A percentile compares a stretch with the other conserved stretches of the same genome.
Conservation (phyloP, 208 protist species). For the Strigomonas culicis region DNA sequence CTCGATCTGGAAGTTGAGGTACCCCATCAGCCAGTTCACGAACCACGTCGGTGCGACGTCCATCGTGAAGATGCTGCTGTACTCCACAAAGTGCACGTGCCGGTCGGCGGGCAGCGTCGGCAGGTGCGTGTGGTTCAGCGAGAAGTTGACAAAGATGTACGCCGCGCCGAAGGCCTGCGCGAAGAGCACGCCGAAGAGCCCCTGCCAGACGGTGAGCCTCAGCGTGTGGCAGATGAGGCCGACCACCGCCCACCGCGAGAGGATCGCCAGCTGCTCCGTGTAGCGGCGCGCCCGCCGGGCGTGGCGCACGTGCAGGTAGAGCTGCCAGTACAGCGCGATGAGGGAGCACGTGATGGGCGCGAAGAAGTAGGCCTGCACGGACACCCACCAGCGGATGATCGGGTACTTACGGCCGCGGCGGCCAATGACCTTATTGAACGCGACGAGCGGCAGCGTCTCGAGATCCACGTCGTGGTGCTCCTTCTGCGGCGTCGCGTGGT, state of each 20-base stretch:
- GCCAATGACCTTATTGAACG: constrained; percentile 67
- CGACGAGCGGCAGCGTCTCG: constrained; percentile 75
- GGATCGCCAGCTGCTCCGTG: constrained; percentile 43
- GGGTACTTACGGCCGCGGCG: constrained; percentile 24
- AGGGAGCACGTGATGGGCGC: constrained; percentile 60
- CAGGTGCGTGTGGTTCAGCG: constrained; percentile 77
- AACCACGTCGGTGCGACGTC: constrained; percentile 50
- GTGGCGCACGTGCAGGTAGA: constrained; percentile 71
- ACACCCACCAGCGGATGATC: constrained; percentile 56
- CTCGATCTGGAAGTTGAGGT: constrained; percentile 85
- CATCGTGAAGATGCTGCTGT: constrained; percentile 63
- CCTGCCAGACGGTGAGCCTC: constrained; percentile 32
- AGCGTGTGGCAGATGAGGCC: constrained; percentile 33
- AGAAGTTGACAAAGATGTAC: constrained; percentile 81
- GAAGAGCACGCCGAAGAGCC: constrained; percentile 44
- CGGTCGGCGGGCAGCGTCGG: constrained; percentile 38
- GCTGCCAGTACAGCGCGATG: constrained; percentile 72
- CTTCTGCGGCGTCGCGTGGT: constrained; percentile 75
- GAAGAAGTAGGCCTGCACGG: constrained; percentile 64
- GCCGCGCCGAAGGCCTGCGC: constrained; percentile 49
- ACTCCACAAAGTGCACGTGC: constrained; percentile 71
- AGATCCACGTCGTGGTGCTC: constrained; percentile 68
- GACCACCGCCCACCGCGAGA: constrained; percentile 40
- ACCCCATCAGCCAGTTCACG: constrained; percentile 72
- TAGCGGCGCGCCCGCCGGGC: constrained; percentile 53